Base-by-base conservation (phyloP, 2,329 filamentous ascomycete genomes). In the Phialophora verrucosa region DNA sequence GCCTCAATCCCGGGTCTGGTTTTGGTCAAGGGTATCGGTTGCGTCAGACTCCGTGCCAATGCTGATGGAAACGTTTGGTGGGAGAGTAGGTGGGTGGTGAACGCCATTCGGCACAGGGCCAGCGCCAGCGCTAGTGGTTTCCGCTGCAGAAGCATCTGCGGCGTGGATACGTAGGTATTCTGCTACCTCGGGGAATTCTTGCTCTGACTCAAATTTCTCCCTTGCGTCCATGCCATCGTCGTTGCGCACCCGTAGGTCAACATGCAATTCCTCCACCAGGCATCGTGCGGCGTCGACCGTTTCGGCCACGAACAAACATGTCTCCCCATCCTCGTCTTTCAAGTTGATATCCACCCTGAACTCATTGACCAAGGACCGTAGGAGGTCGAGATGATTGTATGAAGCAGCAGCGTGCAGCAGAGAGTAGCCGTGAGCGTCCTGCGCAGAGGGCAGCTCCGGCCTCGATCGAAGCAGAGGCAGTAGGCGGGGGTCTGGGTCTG, bases 401-500 rank as follows among this genome's bases (percentile, higher is more conserved):
- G 93, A 97, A 20, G 92, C 90, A 17, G 94, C 92, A 60, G 95
- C 95, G 79, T 99, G 95, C 57, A 98, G 83, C 29, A 98, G 87
- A 55, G 93, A 96, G 82, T 99, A 99, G 74, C 95, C 95, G 75
- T 97, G 91, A 66, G 90, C 88, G 78, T 99, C 95, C 80, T 96
- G 92, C 60, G 85, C 81, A 2, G 88, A 86, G 62, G 95, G 94
- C 61, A 96, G 83, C n/a, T 86, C 80, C 38, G 92, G 91, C 72
- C 92, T 86, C 68, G 88, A 82, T 69, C 87, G 86, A 60, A 99
- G 88, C 72, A 93, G 87, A 65, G 88, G 83, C 68, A 97, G 83
- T 62, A 99, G 87, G 53, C 86, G 83, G 50, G 87, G 81, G 59
- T 90, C 90, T 10, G 69, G 69, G 29, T 67, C 62, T 3, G 71